Evolutionary conservation across 495 filamentous ascomycete species (phyloP).

Genomic region (Penicillium nucicola): DNA sequence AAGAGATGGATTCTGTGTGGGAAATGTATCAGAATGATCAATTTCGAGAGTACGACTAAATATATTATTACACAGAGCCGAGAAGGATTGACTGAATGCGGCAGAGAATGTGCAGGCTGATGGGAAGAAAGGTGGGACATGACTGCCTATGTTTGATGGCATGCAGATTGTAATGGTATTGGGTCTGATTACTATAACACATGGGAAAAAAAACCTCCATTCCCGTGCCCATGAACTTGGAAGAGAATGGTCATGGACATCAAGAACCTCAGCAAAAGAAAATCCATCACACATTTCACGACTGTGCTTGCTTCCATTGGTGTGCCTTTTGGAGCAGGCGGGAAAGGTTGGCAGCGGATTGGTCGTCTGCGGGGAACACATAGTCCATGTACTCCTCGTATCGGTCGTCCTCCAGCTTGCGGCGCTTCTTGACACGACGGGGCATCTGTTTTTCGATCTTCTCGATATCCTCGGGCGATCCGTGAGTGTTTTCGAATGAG

Average conservation of each 20-base stretch:
- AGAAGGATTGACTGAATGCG: too few relatives aligned
- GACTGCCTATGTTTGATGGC: neutral
- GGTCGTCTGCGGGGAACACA: slow-evolving; percentile 94
- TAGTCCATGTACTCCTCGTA: slow-evolving; percentile 99
- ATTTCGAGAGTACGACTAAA: too few relatives aligned
- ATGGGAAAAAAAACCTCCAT: neutral
- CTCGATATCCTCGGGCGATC: slow-evolving; percentile 71
- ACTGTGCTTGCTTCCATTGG: slow-evolving; percentile 72
- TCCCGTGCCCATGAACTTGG: neutral
- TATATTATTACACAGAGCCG: too few relatives aligned
- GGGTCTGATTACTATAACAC: neutral
- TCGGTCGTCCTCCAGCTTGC: slow-evolving; percentile 88
- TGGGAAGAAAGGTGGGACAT: neutral
- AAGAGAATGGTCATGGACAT: neutral
- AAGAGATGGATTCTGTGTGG: too few relatives aligned
- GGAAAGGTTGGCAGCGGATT: slow-evolving; percentile 77
- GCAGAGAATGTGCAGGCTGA: too few relatives aligned
- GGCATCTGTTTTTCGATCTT: slow-evolving; percentile 93
- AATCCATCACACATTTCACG: slow-evolving; percentile 4
- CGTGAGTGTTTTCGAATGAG: slow-evolving; percentile 83
- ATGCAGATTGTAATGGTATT: neutral
- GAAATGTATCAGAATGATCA: too few relatives aligned
- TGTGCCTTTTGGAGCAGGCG: slow-evolving; percentile 82
- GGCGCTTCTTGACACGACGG: slow-evolving; percentile 85
- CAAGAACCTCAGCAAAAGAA: neutral